These are phyloP conservation scores for Boletus sp. DNA, from an alignment of 1,284 basidiomycete species.

Conservation along the genomic window DNA sequence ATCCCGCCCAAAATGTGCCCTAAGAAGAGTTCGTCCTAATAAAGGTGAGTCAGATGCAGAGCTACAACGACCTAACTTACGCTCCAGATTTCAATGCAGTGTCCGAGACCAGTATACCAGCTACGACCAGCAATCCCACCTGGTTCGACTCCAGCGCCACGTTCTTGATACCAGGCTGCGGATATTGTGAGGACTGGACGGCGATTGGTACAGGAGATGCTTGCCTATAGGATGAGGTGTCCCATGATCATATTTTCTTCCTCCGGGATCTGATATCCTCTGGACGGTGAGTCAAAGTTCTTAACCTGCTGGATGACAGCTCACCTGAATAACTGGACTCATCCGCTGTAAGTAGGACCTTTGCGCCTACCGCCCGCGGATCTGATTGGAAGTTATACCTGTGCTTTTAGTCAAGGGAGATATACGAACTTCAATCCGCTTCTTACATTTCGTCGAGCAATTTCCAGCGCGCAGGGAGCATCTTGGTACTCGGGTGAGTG, in stretches of 20 bases:
- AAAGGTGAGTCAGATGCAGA: background rate
- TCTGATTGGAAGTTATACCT: conserved; percentile 68
- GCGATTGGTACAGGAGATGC: conserved; percentile 37
- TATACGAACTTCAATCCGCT: background rate
- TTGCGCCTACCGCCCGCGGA: conserved; percentile 53
- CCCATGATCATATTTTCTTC: conserved; percentile 46
- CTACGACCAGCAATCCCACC: conserved; percentile 49
- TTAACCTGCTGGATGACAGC: background rate
- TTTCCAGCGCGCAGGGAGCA: conserved; percentile 53
- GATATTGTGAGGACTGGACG: conserved; percentile 1
- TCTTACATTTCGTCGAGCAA: conserved; percentile 48
- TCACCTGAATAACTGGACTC: conserved; percentile 31
- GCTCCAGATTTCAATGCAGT: conserved; percentile 55
- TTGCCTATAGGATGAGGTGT: conserved; percentile 58
- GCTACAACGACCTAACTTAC: conserved; percentile 27
- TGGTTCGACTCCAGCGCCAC: conserved; percentile 31
- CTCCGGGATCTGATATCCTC: conserved; percentile 42
- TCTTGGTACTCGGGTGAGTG: conserved; percentile 55
- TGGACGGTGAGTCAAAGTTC: background rate
- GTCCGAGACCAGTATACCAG: conserved; percentile 68
- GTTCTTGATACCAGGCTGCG: conserved; percentile 41
- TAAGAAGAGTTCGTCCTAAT: conserved; percentile 49
- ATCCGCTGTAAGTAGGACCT: conserved; percentile 50
- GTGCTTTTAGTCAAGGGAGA: background rate
- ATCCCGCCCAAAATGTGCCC: conserved; percentile 60